Percentiles rank a stretch among this genome's conserved stretches.
Evolutionary conservation across 2,329 filamentous ascomycete species (phyloP).

Genomic region (Paecilomyces sp.): DNA sequence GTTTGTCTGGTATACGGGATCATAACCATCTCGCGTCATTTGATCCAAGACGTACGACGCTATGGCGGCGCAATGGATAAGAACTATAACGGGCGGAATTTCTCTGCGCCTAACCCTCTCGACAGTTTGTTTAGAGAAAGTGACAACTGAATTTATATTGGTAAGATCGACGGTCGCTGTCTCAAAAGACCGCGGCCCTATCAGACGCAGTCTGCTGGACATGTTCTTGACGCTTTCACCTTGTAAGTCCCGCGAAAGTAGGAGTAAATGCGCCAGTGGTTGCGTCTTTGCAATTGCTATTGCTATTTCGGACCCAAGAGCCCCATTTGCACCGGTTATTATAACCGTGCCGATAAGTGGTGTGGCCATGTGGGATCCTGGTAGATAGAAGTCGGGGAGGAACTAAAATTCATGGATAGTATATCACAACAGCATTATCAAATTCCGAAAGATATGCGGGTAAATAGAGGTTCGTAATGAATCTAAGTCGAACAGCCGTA

Average conservation of each 20-base stretch:
- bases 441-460: neutral
- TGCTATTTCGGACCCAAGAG: conserved; percentile 28
- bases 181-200: conserved; percentile 28
- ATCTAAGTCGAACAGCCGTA: neutral
- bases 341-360: conserved; percentile 29
- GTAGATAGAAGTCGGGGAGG: neutral
- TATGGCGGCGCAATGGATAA: conserved; percentile 27
- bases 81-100: conserved; percentile 25
- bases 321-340: conserved; percentile 29
- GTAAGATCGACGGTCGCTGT: conserved; percentile 23
- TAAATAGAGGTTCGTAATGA: neutral
- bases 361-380: conserved; percentile 18
- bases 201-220: conserved; percentile 19
- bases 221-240: conserved; percentile 21
- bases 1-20: conserved; percentile 31
- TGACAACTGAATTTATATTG: conserved; percentile 23
- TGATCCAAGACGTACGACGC: conserved; percentile 25
- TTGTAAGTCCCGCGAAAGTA: conserved; percentile 23
- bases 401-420: neutral
- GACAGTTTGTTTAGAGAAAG: conserved; percentile 24
- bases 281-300: conserved; percentile 28
- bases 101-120: conserved; percentile 23
- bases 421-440: neutral
- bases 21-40: conserved; percentile 24
- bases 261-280: conserved; percentile 27